These are phyloP conservation scores for Microthlaspi erraticum DNA, from an alignment of 345 rosid genomes.

Conservation along the genomic window DNA sequence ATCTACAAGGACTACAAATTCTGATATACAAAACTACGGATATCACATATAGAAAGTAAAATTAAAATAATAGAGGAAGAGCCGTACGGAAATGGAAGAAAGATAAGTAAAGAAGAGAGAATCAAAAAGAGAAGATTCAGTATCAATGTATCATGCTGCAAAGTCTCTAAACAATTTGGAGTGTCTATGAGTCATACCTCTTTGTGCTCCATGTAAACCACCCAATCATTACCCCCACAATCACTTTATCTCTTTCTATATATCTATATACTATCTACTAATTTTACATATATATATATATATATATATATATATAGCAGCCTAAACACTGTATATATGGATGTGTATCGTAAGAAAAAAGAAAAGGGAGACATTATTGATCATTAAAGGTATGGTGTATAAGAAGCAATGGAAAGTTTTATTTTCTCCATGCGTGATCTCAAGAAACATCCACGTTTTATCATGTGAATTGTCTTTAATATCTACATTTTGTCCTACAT, in stretches of 20 bases:
- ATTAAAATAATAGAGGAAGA: constrained; percentile 34
- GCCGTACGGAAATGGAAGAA: constrained; percentile 43
- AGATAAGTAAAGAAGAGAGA: constrained; percentile 23
- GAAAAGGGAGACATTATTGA: constrained; percentile 34
- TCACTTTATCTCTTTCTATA: constrained; percentile 24
- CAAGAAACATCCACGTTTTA: constrained; percentile 25
- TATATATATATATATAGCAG: not conserved
- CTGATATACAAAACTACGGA: too few species aligned
- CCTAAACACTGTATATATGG: constrained; percentile 26
- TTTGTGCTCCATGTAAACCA: constrained; percentile 41
- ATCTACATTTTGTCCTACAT: constrained; percentile 24
- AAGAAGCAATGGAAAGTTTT: constrained; percentile 34
- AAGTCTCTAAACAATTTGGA: constrained; percentile 30
- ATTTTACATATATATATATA: not conserved
- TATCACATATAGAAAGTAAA: constrained; percentile 1
- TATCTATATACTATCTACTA: not conserved
- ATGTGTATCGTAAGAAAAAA: constrained; percentile 40
- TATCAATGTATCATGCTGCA: constrained; percentile 31
- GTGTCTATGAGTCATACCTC: constrained; percentile 41
- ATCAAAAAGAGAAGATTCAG: constrained; percentile 28
- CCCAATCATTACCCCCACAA: constrained; percentile 44
- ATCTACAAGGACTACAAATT: too few species aligned
- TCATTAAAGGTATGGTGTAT: constrained; percentile 44
- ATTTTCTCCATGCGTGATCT: constrained; percentile 31
- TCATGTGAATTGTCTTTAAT: constrained; percentile 1